Evolutionary conservation across 73 alveolate species (phyloP).

Genomic region (Tetrahymena elliotti): DNA sequence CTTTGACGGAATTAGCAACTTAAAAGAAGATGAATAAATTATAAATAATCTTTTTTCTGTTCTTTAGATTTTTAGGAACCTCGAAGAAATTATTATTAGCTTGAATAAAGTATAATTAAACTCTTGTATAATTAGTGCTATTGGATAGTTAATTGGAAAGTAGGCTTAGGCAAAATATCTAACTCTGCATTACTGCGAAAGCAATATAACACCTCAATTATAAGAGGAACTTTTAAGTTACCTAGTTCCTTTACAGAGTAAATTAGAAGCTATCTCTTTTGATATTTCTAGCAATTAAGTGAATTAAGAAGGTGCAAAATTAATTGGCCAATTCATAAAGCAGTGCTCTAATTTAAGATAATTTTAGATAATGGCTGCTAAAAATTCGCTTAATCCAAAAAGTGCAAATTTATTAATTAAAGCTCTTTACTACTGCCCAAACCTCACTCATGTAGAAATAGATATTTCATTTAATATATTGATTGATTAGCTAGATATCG

Average conservation of each 20-base stretch:
- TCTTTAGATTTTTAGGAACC: neutral
- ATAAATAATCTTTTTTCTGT: neutral
- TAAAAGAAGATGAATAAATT: neutral
- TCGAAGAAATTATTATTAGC: neutral
- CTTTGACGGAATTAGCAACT: neutral
- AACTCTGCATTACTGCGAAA: neutral
- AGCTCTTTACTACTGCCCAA: neutral
- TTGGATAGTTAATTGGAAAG: neutral
- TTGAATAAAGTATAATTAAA: neutral
- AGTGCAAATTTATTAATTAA: neutral
- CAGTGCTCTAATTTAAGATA: neutral
- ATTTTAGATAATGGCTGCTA: neutral
- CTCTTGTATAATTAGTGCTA: neutral
- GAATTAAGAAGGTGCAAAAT: neutral
- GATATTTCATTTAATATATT: neutral
- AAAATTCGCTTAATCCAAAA: neutral
- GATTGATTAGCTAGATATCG: neutral
- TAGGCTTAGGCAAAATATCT: neutral
- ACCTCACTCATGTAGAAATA: neutral
- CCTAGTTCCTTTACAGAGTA: neutral
- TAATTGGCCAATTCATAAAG: neutral
- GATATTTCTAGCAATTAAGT: neutral
- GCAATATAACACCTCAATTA: neutral
- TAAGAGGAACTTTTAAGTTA: neutral
- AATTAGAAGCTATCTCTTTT: neutral